These are phyloP conservation scores for Aspergillus sp. DNA, from an alignment of 2,329 filamentous ascomycete species.

Conservation along the genomic window DNA sequence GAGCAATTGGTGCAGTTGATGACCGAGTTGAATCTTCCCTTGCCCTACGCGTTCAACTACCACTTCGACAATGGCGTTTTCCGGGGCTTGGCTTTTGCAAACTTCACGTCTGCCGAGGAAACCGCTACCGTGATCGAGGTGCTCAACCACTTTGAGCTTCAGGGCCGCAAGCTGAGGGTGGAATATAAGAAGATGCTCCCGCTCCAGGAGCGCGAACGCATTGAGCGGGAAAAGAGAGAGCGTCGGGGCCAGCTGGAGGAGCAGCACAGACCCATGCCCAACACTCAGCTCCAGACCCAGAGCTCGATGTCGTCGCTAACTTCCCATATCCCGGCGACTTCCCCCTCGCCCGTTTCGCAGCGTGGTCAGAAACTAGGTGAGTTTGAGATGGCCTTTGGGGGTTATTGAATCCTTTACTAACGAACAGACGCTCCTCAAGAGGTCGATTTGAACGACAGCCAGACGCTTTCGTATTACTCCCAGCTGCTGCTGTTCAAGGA, in stretches of 20 bases:
- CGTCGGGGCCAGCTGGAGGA: slow-evolving; percentile 93
- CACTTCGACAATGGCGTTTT: slow-evolving; percentile 99
- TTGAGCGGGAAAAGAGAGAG: slow-evolving; percentile 95
- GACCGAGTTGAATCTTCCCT: slow-evolving; percentile 86
- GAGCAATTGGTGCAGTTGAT: slow-evolving; percentile 90
- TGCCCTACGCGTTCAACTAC: slow-evolving; percentile 98
- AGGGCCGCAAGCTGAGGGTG: slow-evolving; percentile 88
- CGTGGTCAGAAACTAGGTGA: slow-evolving; percentile 37
- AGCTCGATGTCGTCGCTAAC: slow-evolving; percentile 78
- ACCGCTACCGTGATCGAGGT: slow-evolving; percentile 87
- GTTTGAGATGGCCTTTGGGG: slow-evolving; percentile 1
- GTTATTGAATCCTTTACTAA: slow-evolving; percentile 4
- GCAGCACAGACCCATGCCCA: slow-evolving; percentile 73
- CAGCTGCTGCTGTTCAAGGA: slow-evolving; percentile 86
- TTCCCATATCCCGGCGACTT: slow-evolving; percentile 56
- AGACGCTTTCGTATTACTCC: slow-evolving; percentile 82
- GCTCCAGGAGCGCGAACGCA: slow-evolving; percentile 86
- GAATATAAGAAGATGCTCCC: slow-evolving; percentile 99
- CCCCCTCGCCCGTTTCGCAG: slow-evolving; percentile 64
- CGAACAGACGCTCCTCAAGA: slow-evolving; percentile 44
- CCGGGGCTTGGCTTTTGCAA: slow-evolving; percentile 91
- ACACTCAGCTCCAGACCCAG: slow-evolving; percentile 70
- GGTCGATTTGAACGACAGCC: slow-evolving; percentile 86
- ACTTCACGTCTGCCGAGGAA: slow-evolving; percentile 93
- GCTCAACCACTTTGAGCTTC: slow-evolving; percentile 93